Evolutionary conservation across 805 yeast genomes (phyloP).

Genomic region (Hanseniaspora meyeri): DNA sequence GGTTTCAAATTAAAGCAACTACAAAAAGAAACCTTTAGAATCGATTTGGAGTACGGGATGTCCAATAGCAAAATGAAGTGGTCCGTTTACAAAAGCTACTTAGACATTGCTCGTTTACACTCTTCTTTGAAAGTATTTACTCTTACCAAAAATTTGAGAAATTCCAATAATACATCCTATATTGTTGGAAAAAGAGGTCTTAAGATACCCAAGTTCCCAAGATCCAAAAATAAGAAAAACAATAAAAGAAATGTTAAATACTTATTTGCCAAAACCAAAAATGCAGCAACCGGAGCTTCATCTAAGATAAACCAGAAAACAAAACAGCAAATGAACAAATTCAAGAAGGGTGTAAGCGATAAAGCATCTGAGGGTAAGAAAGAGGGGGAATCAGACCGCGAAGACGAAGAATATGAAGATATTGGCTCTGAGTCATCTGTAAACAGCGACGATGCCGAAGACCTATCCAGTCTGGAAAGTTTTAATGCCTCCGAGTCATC

Average conservation of each 20-base stretch:
- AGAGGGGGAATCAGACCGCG: neutral
- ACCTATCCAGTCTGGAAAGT: neutral
- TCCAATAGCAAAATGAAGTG: slow-evolving; percentile 69
- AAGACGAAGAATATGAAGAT: neutral
- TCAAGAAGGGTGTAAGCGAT: neutral
- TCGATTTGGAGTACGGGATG: slow-evolving; percentile 84
- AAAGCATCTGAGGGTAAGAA: neutral
- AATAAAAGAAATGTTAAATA: slow-evolving; percentile 4
- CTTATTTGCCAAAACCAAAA: slow-evolving; percentile 5
- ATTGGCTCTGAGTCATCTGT: neutral
- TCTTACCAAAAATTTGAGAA: slow-evolving; percentile 30
- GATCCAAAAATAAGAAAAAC: slow-evolving; percentile 15
- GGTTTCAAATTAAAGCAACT: slow-evolving; percentile 5
- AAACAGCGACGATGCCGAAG: neutral
- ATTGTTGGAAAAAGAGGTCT: slow-evolving; percentile 22
- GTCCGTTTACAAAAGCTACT: slow-evolving; percentile 60
- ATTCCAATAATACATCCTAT: slow-evolving; percentile 22
- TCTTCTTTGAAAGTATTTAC: slow-evolving; percentile 47
- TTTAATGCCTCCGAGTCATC: slow-evolving; percentile 1
- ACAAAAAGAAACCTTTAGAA: slow-evolving; percentile 33
- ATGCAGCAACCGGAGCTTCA: slow-evolving; percentile 11
- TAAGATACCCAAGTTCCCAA: slow-evolving; percentile 22
- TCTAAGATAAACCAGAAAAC: slow-evolving; percentile 3
- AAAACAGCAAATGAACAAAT: neutral
- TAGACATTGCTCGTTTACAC: slow-evolving; percentile 63